Percentiles rank a stretch among this genome's conserved stretches.
Evolutionary conservation across 257 asterid genomes (phyloP).

Genomic region (Ajuga chamaepitys): DNA sequence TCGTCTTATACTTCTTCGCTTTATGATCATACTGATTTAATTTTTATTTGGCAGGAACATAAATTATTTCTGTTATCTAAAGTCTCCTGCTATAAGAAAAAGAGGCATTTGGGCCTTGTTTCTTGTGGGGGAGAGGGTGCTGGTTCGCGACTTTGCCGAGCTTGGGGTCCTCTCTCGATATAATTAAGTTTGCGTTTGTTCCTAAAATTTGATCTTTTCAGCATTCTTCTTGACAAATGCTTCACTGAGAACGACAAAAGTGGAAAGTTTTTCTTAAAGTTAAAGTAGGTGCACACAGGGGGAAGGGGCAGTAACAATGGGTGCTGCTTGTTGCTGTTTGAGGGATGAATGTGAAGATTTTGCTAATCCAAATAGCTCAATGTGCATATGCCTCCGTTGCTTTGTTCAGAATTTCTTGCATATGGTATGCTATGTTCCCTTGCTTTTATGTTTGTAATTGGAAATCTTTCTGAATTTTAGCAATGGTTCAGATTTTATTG

Average conservation of each 20-base stretch:
- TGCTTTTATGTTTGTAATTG: not conserved
- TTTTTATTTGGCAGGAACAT: slow-evolving; percentile 17
- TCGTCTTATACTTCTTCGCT: not conserved
- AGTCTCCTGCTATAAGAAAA: slow-evolving; percentile 11
- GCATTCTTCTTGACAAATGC: not conserved
- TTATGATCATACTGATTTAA: slow-evolving; percentile 9
- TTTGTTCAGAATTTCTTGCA: slow-evolving; percentile 51
- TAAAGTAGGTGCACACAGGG: not conserved
- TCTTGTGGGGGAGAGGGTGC: slow-evolving; percentile 41
- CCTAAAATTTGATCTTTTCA: slow-evolving; percentile 1
- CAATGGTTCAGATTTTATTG: not conserved
- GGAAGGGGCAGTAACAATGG: slow-evolving; percentile 45
- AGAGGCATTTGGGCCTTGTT: slow-evolving; percentile 18
- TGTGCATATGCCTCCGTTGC: slow-evolving; percentile 59
- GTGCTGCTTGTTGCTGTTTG: slow-evolving; percentile 81
- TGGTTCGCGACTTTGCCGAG: slow-evolving; percentile 44
- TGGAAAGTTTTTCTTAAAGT: not conserved
- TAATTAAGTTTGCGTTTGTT: not conserved
- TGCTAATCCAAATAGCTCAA: slow-evolving; percentile 55
- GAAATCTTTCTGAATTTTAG: not conserved
- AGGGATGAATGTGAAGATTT: slow-evolving; percentile 64
- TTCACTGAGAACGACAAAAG: slow-evolving; percentile 15
- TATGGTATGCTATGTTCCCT: slow-evolving; percentile 45
- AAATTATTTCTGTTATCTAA: slow-evolving; percentile 3
- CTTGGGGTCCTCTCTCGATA: slow-evolving; percentile 55